Evolutionary conservation across 176 grass and related monocot species (phyloP).

Genomic region (Oryza glumipatula): DNA sequence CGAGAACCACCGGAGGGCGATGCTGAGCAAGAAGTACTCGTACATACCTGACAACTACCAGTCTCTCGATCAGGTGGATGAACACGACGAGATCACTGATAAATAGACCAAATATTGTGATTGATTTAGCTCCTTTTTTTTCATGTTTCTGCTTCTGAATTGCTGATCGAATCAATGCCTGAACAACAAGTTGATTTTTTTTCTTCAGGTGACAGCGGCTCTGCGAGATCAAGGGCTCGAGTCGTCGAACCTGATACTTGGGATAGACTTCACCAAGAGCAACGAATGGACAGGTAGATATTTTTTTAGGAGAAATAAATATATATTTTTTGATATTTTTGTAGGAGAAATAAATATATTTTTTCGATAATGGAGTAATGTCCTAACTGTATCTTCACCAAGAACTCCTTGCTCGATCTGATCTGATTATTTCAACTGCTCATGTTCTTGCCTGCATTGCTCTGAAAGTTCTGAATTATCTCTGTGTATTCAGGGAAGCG

Average conservation of each 20-base stretch:
- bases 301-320: no score
- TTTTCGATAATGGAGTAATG: no score
- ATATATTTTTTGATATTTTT: no score
- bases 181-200: background rate
- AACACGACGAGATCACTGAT: background rate
- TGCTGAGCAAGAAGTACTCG: constrained; percentile 68
- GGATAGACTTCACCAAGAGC: constrained; percentile 99
- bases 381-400: background rate
- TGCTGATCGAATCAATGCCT: background rate
- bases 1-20: constrained; percentile 16
- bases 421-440: background rate
- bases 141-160: background rate
- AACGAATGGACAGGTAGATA: constrained; percentile 92
- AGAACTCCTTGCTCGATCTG: background rate
- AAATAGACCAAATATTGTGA: background rate
- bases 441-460: constrained; percentile 8
- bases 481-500: constrained; percentile 50
- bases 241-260: constrained; percentile 92
- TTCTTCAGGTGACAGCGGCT: constrained; percentile 59
- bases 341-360: background rate
- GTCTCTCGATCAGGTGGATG: constrained; percentile 66
- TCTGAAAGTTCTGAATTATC: background rate
- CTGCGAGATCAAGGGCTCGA: constrained; percentile 71
- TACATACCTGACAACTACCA: constrained; percentile 77
- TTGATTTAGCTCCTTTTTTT: background rate